Evolutionary conservation across 257 asterid species (phyloP).

Genomic region (Solanum phureja): DNA sequence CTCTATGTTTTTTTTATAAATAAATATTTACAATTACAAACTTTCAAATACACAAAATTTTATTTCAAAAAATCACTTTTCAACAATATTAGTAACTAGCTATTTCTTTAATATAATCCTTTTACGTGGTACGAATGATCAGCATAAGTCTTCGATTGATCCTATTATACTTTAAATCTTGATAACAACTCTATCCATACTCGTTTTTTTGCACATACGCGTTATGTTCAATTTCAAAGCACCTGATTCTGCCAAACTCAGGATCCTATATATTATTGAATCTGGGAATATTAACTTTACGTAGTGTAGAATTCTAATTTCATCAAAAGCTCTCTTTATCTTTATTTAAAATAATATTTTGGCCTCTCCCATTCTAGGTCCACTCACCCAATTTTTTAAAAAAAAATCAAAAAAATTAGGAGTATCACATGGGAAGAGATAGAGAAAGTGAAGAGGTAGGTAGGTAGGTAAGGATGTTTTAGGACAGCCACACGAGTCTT

Average conservation of each 20-base stretch:
- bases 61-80: too few species aligned
- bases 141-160: background rate
- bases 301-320: background rate
- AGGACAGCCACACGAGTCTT: conserved; percentile 53
- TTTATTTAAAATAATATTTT: too few species aligned
- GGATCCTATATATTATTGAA: background rate
- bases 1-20: background rate
- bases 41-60: background rate
- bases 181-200: background rate
- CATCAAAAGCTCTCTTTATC: background rate
- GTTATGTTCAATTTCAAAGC: background rate
- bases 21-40: background rate
- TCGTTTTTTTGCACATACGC: background rate
- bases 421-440: conserved; percentile 36
- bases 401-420: background rate
- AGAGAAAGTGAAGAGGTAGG: conserved; percentile 29
- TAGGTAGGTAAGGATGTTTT: conserved; percentile 38
- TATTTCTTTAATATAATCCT: too few species aligned
- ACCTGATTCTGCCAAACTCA: background rate
- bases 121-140: background rate
- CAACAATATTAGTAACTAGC: background rate
- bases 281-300: background rate
- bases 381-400: background rate
- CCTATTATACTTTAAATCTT: background rate
- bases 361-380: background rate